Evolutionary conservation across 2,329 filamentous ascomycete species (phyloP), one percentile per base, ranked within the genome.

Genomic region (Xylaria sp.): DNA sequence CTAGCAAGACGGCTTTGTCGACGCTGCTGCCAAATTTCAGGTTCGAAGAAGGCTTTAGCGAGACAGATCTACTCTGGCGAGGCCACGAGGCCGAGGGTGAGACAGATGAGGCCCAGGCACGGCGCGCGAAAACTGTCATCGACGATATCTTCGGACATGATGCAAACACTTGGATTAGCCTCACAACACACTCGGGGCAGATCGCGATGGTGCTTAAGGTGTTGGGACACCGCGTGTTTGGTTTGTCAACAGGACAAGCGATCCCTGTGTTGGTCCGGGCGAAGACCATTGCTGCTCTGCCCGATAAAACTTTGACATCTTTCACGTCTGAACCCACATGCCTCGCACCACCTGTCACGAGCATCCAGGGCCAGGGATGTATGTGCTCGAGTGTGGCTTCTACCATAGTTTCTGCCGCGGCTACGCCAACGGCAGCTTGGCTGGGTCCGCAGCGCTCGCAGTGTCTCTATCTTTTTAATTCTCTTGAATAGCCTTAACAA

Each of bases 261-360:
- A 90, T 93, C 33, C 90, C 91, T 0, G 89, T 91, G 2, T 83
- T 93, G 1, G 86, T 93, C 41, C 88, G 86, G 78, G 89, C 86
- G 0, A 83, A 87, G 72, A 85, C 82, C 52, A 66, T 82, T 0
- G 57, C 66, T 20, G 58, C 36, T 4, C 70, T 75, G n/a, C 74
- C 71, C 66, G 78, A 75, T 2, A 76, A 77, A n/a, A 79, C 78
- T n/a, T 77, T 79, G 25, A 71, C 72, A 5, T 77, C 79, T 4
- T 84, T 81, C 75, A 78, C 79, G 33, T 70, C 79, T 0, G 80
- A 84, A 48, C 77, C 81, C 1, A 86, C 83, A 3, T 87, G 85
- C 72, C 76, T 75, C 0, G 75, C 80, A 3, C 83, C 83, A 7
- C 84, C 84, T 0, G 75, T 84, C 5, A 84, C 83, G 1, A 85